Conservation (phyloP, 441 rosid species). For the Corymbia citriodora region DNA sequence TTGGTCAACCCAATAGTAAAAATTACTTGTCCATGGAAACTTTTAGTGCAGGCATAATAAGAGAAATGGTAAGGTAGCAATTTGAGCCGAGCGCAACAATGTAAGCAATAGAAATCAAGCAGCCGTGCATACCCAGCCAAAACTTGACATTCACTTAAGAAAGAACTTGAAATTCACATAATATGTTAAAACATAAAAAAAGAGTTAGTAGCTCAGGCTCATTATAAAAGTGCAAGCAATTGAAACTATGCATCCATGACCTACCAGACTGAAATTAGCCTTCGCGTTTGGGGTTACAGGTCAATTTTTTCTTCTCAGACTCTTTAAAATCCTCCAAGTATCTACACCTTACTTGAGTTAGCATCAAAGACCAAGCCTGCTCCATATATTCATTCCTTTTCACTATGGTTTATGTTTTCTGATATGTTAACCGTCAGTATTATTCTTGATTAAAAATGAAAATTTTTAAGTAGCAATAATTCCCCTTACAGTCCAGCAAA, state of each 20-base stretch:
- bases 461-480: not conserved
- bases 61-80: not conserved
- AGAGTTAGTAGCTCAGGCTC: not conserved
- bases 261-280: not conserved
- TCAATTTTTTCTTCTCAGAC: not conserved
- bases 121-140: not conserved
- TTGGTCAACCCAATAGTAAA: slow-evolving; percentile 9
- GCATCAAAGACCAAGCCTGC: not conserved
- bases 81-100: not conserved
- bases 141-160: not conserved
- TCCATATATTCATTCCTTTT: not conserved
- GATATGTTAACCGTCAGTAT: not conserved
- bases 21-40: not conserved
- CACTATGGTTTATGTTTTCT: not conserved
- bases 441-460: not conserved
- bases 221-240: not conserved
- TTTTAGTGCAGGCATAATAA: not conserved
- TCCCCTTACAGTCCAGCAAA: not conserved
- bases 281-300: not conserved
- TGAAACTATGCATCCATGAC: not conserved
- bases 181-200: not conserved
- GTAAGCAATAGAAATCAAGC: not conserved
- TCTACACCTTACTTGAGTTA: not conserved
- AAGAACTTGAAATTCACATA: not conserved
- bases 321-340: not conserved